A percentile compares a stretch with the other conserved stretches of the same genome.
These are phyloP conservation scores for Arthroderma sp. DNA, from an alignment of 2,329 filamentous ascomycete species.

Conservation along the genomic window DNA sequence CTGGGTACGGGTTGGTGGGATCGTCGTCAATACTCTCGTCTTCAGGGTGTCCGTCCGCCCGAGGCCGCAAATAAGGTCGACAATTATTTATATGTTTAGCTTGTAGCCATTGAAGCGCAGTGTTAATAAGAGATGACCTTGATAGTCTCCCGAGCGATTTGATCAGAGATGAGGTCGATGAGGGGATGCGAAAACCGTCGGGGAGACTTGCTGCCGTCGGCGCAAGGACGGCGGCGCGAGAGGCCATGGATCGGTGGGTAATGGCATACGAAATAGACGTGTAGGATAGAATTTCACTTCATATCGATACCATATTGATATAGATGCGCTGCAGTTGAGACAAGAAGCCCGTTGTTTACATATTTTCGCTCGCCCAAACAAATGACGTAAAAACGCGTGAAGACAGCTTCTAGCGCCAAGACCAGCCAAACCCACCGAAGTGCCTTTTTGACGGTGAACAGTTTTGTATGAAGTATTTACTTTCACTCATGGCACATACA, in stretches of 20 bases:
- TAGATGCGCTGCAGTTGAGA: neutral
- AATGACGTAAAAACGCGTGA: neutral
- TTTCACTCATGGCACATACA: no score
- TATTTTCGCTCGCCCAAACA: no score
- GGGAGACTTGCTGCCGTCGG: constrained; percentile 60
- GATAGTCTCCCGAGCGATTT: constrained; percentile 59
- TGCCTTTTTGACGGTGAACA: no score
- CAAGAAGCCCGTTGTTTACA: no score
- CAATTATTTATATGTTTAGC: constrained; percentile 48
- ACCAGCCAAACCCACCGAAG: no score
- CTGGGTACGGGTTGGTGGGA: constrained; percentile 54
- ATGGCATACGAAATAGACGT: no score
- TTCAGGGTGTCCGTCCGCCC: neutral
- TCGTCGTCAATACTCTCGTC: constrained; percentile 39
- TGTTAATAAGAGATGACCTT: constrained; percentile 55
- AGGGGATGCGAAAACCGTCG: constrained; percentile 55
- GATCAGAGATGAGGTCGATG: constrained; percentile 49
- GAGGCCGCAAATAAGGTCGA: constrained; percentile 41
- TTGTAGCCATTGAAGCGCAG: constrained; percentile 67
- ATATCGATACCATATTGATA: neutral
- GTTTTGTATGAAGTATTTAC: no score
- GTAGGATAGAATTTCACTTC: no score
- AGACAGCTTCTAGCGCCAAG: no score
- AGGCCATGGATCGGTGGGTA: constrained; percentile 5
- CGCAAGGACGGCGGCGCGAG: constrained; percentile 27